Evolutionary conservation across 2,329 filamentous ascomycete species (phyloP).

Genomic region (Stagonosporopsis vannaccii): DNA sequence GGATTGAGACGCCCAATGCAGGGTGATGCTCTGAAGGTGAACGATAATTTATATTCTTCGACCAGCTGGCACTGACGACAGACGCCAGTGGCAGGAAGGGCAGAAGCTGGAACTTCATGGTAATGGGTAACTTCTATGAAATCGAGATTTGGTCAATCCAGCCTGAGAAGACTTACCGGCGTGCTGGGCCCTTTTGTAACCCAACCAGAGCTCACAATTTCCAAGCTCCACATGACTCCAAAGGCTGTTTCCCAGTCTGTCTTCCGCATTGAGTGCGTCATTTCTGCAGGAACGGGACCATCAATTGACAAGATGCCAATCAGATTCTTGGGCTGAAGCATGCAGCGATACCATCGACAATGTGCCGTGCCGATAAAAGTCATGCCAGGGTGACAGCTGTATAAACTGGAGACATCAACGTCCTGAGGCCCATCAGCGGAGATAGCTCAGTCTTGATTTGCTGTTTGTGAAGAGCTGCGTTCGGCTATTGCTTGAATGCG

Average conservation of each 20-base stretch:
- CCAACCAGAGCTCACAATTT: constrained; percentile 1
- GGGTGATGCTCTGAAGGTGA: constrained; percentile 71
- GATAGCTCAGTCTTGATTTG: constrained; percentile 13
- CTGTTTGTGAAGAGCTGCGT: not conserved
- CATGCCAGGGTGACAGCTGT: constrained; percentile 6
- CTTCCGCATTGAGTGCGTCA: constrained; percentile 27
- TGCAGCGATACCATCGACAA: constrained; percentile 20
- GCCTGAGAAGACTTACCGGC: constrained; percentile 14
- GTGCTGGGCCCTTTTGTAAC: constrained; percentile 32
- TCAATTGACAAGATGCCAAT: constrained; percentile 25
- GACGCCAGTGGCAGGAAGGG: constrained; percentile 26
- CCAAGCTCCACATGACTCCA: constrained; percentile 6
- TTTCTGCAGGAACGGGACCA: constrained; percentile 27
- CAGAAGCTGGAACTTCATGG: constrained; percentile 40
- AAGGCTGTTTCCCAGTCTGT: constrained; percentile 9
- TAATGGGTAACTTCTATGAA: constrained; percentile 13
- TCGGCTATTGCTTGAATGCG: constrained; percentile 13
- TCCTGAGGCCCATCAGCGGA: constrained; percentile 5
- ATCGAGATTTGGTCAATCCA: constrained; percentile 1
- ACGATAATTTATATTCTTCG: constrained; percentile 69
- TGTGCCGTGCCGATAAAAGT: constrained; percentile 5
- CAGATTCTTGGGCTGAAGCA: constrained; percentile 23
- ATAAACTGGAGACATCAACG: not conserved
- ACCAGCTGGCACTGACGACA: constrained; percentile 36
- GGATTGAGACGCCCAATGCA: constrained; percentile 69